These are phyloP conservation scores for Boehmeria nivea DNA, from an alignment of 306 rosid species.

Conservation along the genomic window DNA sequence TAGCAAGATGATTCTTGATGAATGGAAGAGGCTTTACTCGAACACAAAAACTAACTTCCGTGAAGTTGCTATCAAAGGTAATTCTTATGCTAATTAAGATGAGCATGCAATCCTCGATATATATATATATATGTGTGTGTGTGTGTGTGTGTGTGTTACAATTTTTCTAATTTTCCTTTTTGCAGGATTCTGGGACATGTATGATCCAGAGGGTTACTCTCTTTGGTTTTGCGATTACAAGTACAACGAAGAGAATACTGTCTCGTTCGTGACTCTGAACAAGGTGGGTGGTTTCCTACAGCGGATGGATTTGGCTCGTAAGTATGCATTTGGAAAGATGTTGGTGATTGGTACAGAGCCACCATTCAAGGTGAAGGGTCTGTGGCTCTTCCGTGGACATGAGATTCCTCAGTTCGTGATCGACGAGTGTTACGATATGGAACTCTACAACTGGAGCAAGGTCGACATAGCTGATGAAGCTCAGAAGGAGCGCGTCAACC, in stretches of 20 bases:
- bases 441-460: conserved; percentile 71
- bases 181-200: conserved; percentile 93
- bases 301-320: conserved; percentile 82
- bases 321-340: conserved; percentile 82
- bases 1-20: conserved; percentile 80
- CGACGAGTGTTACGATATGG: conserved; percentile 81
- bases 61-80: conserved; percentile 87
- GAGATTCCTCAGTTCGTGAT: conserved; percentile 64
- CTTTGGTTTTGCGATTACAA: conserved; percentile 82
- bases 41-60: conserved; percentile 87
- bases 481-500: conserved; percentile 67
- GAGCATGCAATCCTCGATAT: too few species aligned
- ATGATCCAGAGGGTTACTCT: conserved; percentile 88
- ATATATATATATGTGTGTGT: too few species aligned
- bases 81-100: too few species aligned
- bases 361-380: conserved; percentile 78
- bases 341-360: conserved; percentile 63
- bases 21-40: conserved; percentile 84
- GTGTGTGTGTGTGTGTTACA: too few species aligned
- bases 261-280: conserved; percentile 74
- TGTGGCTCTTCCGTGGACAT: conserved; percentile 84
- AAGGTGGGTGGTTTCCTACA: conserved; percentile 76
- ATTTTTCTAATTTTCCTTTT: too few species aligned
- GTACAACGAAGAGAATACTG: conserved; percentile 70
- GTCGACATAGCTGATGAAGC: conserved; percentile 58